phyloP scores from a whole-genome alignment of 2,329 filamentous ascomycete species.

The Blastomyces parvus region DNA sequence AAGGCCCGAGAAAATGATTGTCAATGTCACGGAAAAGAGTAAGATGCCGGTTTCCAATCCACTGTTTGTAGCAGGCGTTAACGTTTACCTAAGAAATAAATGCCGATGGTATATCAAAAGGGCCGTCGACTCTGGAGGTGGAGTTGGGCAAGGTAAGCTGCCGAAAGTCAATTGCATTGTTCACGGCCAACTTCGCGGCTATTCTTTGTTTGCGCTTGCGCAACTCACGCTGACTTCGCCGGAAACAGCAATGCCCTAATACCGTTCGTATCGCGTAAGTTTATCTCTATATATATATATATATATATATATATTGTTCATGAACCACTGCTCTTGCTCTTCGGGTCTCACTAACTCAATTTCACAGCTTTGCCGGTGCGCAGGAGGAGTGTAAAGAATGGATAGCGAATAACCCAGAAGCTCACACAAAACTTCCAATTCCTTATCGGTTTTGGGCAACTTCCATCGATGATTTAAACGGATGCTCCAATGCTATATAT shows the following conservation, averaged over 20 bases:
- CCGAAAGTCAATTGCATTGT: not conserved
- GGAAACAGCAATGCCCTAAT: not conserved
- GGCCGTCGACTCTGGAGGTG: not conserved
- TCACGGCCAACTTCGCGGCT: not conserved
- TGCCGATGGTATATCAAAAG: not conserved
- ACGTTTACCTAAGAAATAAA: not conserved
- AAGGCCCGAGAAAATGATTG: not conserved
- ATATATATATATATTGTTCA: too few species aligned
- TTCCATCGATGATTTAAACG: not conserved
- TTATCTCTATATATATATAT: not conserved
- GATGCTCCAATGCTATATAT: slow-evolving; percentile 5
- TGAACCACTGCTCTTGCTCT: not conserved
- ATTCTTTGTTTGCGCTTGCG: not conserved
- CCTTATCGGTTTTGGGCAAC: not conserved
- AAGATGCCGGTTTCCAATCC: not conserved
- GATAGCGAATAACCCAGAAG: not conserved
- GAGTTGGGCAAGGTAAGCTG: not conserved
- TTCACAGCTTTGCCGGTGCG: not conserved
- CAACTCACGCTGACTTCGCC: not conserved
- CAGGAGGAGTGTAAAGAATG: not conserved
- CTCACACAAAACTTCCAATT: not conserved
- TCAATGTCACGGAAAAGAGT: not conserved
- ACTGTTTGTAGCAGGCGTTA: not conserved
- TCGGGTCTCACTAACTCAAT: not conserved
- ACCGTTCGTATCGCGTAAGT: not conserved